Conservation (phyloP, 495 filamentous ascomycete species). For the Friedmanniomyces simplex region DNA sequence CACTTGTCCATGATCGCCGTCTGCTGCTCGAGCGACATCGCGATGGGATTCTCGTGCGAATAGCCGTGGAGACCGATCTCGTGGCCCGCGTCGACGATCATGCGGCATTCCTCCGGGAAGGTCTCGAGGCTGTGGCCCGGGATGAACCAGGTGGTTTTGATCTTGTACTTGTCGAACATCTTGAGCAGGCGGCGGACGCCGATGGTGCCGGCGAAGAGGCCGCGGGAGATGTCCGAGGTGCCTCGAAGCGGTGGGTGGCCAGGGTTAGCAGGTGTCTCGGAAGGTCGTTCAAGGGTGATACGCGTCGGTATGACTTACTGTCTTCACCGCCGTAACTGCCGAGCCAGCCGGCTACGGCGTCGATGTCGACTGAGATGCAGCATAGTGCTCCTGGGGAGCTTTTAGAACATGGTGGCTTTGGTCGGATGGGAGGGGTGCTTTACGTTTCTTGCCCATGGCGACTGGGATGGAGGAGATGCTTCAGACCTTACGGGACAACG, state of each 20-base stretch:
- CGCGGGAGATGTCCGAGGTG: slow-evolving; percentile 57
- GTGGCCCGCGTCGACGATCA: slow-evolving; percentile 64
- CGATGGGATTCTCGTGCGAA: slow-evolving; percentile 62
- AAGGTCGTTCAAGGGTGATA: too few relatives aligned
- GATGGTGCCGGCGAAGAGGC: slow-evolving; percentile 62
- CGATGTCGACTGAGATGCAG: slow-evolving; percentile 45
- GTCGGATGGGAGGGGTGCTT: too few relatives aligned
- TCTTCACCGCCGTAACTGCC: slow-evolving; percentile 65
- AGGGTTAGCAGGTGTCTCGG: too few relatives aligned
- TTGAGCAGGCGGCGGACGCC: slow-evolving; percentile 63
- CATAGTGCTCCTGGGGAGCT: slow-evolving; percentile 12
- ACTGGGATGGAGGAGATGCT: not conserved
- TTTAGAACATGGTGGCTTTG: not conserved
- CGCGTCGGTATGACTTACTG: too few relatives aligned
- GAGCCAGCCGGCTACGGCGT: slow-evolving; percentile 64
- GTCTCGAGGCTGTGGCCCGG: slow-evolving; percentile 70
- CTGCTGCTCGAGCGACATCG: slow-evolving; percentile 67
- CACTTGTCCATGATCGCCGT: slow-evolving; percentile 63
- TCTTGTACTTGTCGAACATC: slow-evolving; percentile 67
- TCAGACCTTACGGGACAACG: not conserved
- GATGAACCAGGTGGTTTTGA: slow-evolving; percentile 79
- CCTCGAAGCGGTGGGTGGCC: too few relatives aligned
- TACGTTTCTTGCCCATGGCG: slow-evolving; percentile 1
- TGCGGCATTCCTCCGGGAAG: slow-evolving; percentile 64
- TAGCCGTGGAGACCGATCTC: slow-evolving; percentile 59